A percentile compares a stretch with the other conserved stretches of the same genome.
These are phyloP conservation scores for Sporothrix dimorphospora DNA, from an alignment of 2,329 filamentous ascomycete species.

Conservation along the genomic window DNA sequence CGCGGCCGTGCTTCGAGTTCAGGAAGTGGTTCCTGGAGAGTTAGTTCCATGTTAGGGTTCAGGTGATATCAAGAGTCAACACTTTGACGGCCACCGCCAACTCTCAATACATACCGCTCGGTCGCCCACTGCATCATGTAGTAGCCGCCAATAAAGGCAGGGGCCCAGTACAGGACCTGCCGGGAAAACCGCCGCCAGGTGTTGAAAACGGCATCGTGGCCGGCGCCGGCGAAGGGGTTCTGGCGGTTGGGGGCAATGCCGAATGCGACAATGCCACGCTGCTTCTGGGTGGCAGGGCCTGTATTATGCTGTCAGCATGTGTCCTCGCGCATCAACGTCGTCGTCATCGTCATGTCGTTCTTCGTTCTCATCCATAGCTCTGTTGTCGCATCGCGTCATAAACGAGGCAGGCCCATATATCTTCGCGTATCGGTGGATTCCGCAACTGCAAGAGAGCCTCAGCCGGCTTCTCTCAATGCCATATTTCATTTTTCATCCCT, in stretches of 20 bases:
- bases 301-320: conserved; percentile 20
- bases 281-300: conserved; percentile 39
- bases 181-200: conserved; percentile 80
- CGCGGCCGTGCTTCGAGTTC: conserved; percentile 76
- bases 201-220: conserved; percentile 91
- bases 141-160: conserved; percentile 79
- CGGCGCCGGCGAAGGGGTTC: conserved; percentile 77
- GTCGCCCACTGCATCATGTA: conserved; percentile 86
- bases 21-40: conserved; percentile 72
- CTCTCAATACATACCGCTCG: conserved; percentile 68
- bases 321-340: neutral
- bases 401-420: neutral
- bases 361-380: neutral
- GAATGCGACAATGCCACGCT: conserved; percentile 71
- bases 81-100: too few relatives aligned
- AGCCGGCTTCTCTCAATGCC: neutral
- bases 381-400: conserved; percentile 7
- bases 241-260: conserved; percentile 85
- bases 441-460: neutral
- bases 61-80: neutral
- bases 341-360: neutral
- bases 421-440: neutral
- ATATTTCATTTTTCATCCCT: too few relatives aligned
- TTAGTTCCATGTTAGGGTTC: neutral
- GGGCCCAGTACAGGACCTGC: conserved; percentile 88